These are phyloP conservation scores for Irpex sp. DNA, from an alignment of 1,284 basidiomycete species.

Conservation along the genomic window DNA sequence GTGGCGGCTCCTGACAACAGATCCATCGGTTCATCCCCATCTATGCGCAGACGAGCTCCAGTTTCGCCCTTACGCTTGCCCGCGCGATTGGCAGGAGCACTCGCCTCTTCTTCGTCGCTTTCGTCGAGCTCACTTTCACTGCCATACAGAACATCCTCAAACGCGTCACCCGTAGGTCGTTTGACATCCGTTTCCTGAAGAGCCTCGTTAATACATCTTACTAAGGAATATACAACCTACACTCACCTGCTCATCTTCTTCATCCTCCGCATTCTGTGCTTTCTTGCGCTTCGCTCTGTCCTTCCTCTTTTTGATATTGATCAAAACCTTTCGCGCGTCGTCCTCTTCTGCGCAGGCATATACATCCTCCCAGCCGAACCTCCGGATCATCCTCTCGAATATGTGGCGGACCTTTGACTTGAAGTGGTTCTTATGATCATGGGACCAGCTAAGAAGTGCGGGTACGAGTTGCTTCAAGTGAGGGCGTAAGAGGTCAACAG, in stretches of 20 bases:
- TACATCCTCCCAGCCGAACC: constrained; percentile 88
- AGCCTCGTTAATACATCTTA: constrained; percentile 6
- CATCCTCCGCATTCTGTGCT: constrained; percentile 50
- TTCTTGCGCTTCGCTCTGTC: constrained; percentile 80
- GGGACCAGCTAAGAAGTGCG: constrained; percentile 86
- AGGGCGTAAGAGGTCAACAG: constrained; percentile 66
- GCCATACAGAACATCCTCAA: constrained; percentile 94
- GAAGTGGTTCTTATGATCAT: constrained; percentile 99
- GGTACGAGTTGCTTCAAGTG: constrained; percentile 82
- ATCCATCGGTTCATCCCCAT: constrained; percentile 96
- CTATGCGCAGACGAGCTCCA: constrained; percentile 70
- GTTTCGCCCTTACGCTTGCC: constrained; percentile 35
- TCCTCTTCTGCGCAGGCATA: constrained; percentile 75
- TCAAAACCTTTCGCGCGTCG: constrained; percentile 74
- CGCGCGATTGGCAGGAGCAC: constrained; percentile 23
- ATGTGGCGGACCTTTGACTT: constrained; percentile 96
- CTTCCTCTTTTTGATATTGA: constrained; percentile 90
- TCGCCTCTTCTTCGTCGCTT: constrained; percentile 63
- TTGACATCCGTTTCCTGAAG: constrained; percentile 38
- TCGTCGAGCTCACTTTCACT: constrained; percentile 85
- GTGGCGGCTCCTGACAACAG: constrained; percentile 83
- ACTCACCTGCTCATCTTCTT: constrained; percentile 46
- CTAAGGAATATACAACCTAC: constrained; percentile 4
- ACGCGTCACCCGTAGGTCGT: constrained; percentile 75
- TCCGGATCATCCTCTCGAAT: constrained; percentile 91